These are phyloP conservation scores for Lactifluus rugatus DNA, from an alignment of 768 basidiomycete genomes.

Conservation along the genomic window DNA sequence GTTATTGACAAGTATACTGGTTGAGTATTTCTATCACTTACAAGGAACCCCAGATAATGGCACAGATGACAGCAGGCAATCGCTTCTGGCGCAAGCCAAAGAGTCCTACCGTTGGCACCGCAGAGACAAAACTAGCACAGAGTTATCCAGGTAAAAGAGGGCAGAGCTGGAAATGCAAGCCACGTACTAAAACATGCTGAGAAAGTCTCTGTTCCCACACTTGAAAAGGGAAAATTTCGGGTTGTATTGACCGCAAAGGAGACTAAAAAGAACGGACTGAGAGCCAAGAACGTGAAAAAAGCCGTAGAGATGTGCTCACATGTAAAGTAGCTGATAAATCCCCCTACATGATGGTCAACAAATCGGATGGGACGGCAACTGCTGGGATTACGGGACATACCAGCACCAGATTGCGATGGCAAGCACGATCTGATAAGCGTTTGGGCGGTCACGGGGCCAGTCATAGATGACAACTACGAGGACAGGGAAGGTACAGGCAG, in stretches of 20 bases:
- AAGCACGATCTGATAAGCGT: conserved; percentile 54
- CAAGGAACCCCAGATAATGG: conserved; percentile 38
- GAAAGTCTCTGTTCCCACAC: conserved; percentile 37
- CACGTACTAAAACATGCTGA: conserved; percentile 31
- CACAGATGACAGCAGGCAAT: conserved; percentile 54
- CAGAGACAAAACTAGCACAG: conserved; percentile 26
- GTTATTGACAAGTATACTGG: background rate
- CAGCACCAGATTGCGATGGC: conserved; percentile 54
- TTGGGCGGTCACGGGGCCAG: conserved; percentile 52
- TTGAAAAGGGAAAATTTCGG: conserved; percentile 24
- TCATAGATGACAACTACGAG: conserved; percentile 59
- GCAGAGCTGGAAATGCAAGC: conserved; percentile 14
- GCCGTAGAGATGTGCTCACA: conserved; percentile 25
- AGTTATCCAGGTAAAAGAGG: background rate
- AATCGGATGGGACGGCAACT: background rate
- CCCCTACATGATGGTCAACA: conserved; percentile 32
- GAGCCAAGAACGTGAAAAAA: background rate
- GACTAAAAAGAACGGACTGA: conserved; percentile 23
- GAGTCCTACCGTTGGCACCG: conserved; percentile 52
- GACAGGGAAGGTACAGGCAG: conserved; percentile 52
- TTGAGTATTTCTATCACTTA: background rate
- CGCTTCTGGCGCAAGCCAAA: conserved; percentile 63
- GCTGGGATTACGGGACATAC: conserved; percentile 27
- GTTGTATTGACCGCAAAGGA: conserved; percentile 36
- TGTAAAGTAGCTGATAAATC: conserved; percentile 47